A percentile compares a stretch with the other conserved stretches of the same genome.
These are phyloP conservation scores for Dryas alaskensis DNA, from an alignment of 306 rosid species.

Conservation along the genomic window DNA sequence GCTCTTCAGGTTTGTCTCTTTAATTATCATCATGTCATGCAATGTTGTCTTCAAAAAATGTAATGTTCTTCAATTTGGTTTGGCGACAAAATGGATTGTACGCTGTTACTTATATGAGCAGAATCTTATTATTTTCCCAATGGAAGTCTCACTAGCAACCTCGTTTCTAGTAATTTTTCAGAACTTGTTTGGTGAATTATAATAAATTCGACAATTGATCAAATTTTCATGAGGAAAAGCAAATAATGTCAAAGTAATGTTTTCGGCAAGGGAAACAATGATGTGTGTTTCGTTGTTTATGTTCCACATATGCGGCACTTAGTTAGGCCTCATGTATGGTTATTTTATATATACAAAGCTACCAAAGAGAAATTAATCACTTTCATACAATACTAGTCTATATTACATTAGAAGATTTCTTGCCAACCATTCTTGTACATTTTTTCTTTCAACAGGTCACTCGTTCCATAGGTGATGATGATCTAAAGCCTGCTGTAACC, in stretches of 20 bases:
- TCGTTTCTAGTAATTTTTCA: not conserved
- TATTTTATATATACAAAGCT: too few species aligned
- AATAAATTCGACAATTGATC: not conserved
- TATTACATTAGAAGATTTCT: too few species aligned
- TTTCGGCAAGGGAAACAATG: too few species aligned
- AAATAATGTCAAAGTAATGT: not conserved
- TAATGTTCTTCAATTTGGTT: not conserved
- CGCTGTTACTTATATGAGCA: not conserved
- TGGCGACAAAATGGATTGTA: not conserved
- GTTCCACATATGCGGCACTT: too few species aligned
- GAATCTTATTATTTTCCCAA: not conserved
- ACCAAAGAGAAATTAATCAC: not conserved
- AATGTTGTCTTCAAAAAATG: conserved; percentile 1
- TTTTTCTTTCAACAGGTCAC: conserved; percentile 55
- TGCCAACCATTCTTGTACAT: not conserved
- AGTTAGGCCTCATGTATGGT: too few species aligned
- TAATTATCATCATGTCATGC: conserved; percentile 13
- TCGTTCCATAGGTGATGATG: conserved; percentile 92
- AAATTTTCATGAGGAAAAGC: not conserved
- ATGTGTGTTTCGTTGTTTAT: too few species aligned
- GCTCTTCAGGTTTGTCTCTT: conserved; percentile 79
- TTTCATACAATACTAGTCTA: not conserved
- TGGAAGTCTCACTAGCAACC: not conserved
- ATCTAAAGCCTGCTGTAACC: conserved; percentile 89
- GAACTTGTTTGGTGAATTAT: not conserved